Base-by-base conservation (phyloP, 2,329 filamentous ascomycete genomes). In the Sporothrix schenckii region DNA sequence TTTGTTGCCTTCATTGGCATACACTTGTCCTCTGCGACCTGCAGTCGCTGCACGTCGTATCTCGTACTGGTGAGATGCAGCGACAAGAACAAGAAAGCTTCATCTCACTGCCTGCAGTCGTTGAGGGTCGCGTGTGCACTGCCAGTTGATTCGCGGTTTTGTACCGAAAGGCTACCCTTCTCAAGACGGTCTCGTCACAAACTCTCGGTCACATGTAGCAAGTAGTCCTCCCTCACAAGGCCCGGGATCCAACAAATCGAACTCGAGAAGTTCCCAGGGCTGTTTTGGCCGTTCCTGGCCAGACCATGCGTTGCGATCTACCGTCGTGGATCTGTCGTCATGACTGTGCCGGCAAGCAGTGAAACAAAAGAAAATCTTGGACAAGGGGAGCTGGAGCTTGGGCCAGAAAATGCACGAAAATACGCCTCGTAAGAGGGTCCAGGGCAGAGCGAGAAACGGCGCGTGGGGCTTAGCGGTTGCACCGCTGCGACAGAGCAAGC, bases 401-500 rank as follows among this genome's bases (percentile, higher is more conserved):
- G 44, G 53, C n/a, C 16, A 10, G 10, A 5, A 49, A 52, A 30
- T 4, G 14, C 30, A 27, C 11, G 27, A 16, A 47, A 72, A 58
- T 73, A 71, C 58, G 70, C 72, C 70, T 73, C 61, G 69, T 39
- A 52, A 13, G 66, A 66, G 63, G 70, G 49, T 63, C 58, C 53
- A 52, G 39, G 60, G 49, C 69, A 49, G 65, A 63, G 39, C 52
- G 47, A 68, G 63, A 47, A 70, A 71, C 69, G 72, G 68, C 72
- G 67, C 65, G 72, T 65, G 71, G 71, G 71, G 72, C 72, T 73
- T 70, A 73, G 70, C 66, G 39, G 60, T 70, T 69, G 58, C 19
- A 58, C 58, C 56, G 24, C 68, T n/a, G 47, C 60, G 58, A 6
- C 34, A 34, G 58, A 41, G 44, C 24, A 49, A 47, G 44, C 24